Conservation (phyloP, 768 basidiomycete genomes). For the Tylopilus subfusipes region DNA sequence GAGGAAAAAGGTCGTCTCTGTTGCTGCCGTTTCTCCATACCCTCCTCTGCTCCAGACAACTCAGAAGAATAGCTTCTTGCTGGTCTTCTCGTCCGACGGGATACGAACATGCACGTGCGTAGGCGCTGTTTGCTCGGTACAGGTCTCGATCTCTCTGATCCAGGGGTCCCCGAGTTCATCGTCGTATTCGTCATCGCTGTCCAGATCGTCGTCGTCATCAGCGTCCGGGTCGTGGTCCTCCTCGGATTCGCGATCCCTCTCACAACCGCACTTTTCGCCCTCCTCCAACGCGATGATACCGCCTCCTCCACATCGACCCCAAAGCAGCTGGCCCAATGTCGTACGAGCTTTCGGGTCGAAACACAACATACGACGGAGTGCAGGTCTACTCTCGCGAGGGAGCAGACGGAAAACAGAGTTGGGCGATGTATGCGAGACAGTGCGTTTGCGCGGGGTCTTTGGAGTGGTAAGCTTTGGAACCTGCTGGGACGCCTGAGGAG, state of each 20-base stretch:
- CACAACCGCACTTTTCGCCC: conserved; percentile 64
- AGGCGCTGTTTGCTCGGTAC: conserved; percentile 49
- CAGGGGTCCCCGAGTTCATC: conserved; percentile 86
- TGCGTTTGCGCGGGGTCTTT: conserved; percentile 31
- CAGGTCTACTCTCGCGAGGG: conserved; percentile 87
- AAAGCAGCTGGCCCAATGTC: conserved; percentile 87
- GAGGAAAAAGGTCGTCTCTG: background rate
- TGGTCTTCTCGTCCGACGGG: conserved; percentile 64
- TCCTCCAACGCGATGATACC: conserved; percentile 52
- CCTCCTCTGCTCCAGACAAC: background rate
- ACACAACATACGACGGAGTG: conserved; percentile 89
- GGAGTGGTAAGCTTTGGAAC: conserved; percentile 45
- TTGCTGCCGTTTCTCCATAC: background rate
- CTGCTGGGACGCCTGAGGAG: background rate
- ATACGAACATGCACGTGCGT: conserved; percentile 75
- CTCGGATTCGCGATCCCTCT: conserved; percentile 29
- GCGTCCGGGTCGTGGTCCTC: conserved; percentile 35
- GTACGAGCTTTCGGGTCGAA: conserved; percentile 87
- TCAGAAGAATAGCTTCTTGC: conserved; percentile 74
- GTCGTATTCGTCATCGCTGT: conserved; percentile 41
- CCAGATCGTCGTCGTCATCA: conserved; percentile 23
- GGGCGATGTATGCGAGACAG: conserved; percentile 26
- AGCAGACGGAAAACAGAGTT: conserved; percentile 96
- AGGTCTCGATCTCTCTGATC: conserved; percentile 71
- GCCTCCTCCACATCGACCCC: conserved; percentile 71